Evolutionary conservation across 2,329 filamentous ascomycete species (phyloP).

Genomic region (Polytolypa hystricis): DNA sequence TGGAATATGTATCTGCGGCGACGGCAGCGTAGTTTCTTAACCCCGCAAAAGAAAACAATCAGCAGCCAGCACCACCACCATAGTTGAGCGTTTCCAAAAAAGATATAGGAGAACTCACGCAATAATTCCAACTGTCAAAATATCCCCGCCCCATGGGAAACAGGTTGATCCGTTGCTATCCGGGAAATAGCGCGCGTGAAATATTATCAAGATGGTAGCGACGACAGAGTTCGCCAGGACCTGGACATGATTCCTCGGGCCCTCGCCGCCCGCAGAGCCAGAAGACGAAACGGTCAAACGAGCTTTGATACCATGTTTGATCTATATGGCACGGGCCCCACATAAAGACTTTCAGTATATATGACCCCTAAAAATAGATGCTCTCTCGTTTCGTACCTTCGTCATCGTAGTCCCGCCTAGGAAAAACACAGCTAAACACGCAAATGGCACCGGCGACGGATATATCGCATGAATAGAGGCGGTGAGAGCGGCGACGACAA

Average conservation of each 20-base stretch:
- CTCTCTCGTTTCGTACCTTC: slow-evolving; percentile 54
- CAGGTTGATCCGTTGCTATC: slow-evolving; percentile 21
- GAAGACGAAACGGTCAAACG: slow-evolving; percentile 66
- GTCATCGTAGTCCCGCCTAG: slow-evolving; percentile 73
- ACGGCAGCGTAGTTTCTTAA: slow-evolving; percentile 74
- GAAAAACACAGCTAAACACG: slow-evolving; percentile 74
- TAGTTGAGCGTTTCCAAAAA: no score
- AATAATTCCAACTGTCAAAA: slow-evolving; percentile 30
- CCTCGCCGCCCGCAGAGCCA: slow-evolving; percentile 64
- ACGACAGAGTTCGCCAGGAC: slow-evolving; percentile 80
- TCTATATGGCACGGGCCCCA: slow-evolving; percentile 39
- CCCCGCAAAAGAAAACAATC: background rate
- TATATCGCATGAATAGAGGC: slow-evolving; percentile 77
- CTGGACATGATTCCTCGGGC: slow-evolving; percentile 72
- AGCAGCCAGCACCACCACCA: background rate
- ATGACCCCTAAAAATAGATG: no score
- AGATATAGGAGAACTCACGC: slow-evolving; percentile 21
- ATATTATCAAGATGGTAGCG: slow-evolving; percentile 53
- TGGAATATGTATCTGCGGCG: slow-evolving; percentile 86
- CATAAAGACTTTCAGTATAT: no score
- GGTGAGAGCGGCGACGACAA: slow-evolving; percentile 60
- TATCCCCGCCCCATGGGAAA: slow-evolving; percentile 26
- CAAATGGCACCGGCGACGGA: slow-evolving; percentile 88
- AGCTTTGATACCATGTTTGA: slow-evolving; percentile 81
- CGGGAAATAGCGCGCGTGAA: slow-evolving; percentile 35